Evolutionary conservation across 768 basidiomycete genomes (phyloP).

Genomic region (Trametes meyenii): DNA sequence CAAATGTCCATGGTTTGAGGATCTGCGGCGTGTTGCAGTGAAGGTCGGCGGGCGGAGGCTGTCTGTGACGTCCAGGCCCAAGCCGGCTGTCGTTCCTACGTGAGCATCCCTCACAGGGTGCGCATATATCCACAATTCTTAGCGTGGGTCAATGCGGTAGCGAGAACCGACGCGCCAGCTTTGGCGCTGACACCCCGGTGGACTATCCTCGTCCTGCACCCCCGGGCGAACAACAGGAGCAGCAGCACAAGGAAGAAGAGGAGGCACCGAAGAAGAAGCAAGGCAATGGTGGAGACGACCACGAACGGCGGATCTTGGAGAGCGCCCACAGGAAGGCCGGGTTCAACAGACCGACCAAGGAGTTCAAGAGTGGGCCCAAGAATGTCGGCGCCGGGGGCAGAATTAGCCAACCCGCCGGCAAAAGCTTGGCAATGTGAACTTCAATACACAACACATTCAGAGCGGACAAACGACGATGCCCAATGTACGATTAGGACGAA

Average conservation of each 20-base stretch:
- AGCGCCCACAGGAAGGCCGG: slow-evolving; percentile 26
- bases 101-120: slow-evolving; percentile 4
- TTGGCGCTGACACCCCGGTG: slow-evolving; percentile 12
- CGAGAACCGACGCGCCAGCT: slow-evolving; percentile 13
- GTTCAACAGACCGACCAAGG: slow-evolving; percentile 26
- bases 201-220: slow-evolving; percentile 28
- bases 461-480: too few species aligned
- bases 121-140: background rate
- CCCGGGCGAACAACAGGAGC: slow-evolving; percentile 24
- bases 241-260: slow-evolving; percentile 20
- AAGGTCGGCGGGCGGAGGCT: slow-evolving; percentile 30
- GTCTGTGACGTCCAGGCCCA: slow-evolving; percentile 22
- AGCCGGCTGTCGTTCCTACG: slow-evolving; percentile 8
- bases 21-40: slow-evolving; percentile 11
- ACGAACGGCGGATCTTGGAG: slow-evolving; percentile 29
- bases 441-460: background rate
- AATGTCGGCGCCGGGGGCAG: slow-evolving; percentile 20
- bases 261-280: slow-evolving; percentile 27
- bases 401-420: slow-evolving; percentile 25
- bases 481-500: slow-evolving; percentile 6
- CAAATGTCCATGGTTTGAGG: background rate
- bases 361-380: slow-evolving; percentile 14
- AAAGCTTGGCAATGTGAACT: slow-evolving; percentile 13
- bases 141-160: slow-evolving; percentile 1
- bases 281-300: slow-evolving; percentile 27